These are phyloP conservation scores for Globisporangium parvum DNA, from an alignment of 352 stramenopile species.

Conservation along the genomic window DNA sequence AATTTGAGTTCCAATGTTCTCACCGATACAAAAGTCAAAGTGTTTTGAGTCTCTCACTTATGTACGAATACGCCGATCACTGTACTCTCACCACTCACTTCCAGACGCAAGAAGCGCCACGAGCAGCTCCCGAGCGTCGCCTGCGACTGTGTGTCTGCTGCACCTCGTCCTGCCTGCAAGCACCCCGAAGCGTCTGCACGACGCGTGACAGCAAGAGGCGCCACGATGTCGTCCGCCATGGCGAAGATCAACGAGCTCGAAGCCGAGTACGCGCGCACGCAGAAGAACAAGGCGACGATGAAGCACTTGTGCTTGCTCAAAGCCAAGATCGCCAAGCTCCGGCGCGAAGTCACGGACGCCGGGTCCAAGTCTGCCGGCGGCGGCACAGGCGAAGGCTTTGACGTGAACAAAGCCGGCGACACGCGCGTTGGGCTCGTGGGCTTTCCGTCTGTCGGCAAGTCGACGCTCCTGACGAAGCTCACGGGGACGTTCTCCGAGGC, in stretches of 20 bases:
- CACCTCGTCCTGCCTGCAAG: not conserved
- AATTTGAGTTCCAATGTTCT: too few relatives aligned
- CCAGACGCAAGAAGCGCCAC: too few relatives aligned
- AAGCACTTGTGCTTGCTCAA: conserved; percentile 98
- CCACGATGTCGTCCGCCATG: conserved; percentile 51
- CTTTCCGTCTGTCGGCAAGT: conserved; percentile 99
- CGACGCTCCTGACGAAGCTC: conserved; percentile 94
- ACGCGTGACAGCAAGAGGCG: not conserved
- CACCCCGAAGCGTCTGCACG: not conserved
- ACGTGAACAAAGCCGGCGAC: conserved; percentile 94
- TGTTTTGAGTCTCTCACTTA: too few relatives aligned
- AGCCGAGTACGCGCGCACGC: conserved; percentile 94
- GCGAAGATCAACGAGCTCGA: conserved; percentile 81
- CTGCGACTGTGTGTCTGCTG: not conserved
- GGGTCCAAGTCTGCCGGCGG: conserved; percentile 60
- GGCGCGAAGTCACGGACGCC: conserved; percentile 88
- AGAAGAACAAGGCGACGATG: conserved; percentile 99
- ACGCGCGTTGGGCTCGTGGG: conserved; percentile 97
- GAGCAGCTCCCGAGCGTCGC: not conserved
- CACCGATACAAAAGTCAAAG: too few relatives aligned
- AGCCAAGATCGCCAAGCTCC: conserved; percentile 96
- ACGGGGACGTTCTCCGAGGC: conserved; percentile 95
- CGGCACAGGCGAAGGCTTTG: conserved; percentile 81
- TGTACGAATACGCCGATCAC: too few relatives aligned
- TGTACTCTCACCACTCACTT: too few relatives aligned